Conservation (phyloP, 2,329 filamentous ascomycete species). For the Xylogone sp. region DNA sequence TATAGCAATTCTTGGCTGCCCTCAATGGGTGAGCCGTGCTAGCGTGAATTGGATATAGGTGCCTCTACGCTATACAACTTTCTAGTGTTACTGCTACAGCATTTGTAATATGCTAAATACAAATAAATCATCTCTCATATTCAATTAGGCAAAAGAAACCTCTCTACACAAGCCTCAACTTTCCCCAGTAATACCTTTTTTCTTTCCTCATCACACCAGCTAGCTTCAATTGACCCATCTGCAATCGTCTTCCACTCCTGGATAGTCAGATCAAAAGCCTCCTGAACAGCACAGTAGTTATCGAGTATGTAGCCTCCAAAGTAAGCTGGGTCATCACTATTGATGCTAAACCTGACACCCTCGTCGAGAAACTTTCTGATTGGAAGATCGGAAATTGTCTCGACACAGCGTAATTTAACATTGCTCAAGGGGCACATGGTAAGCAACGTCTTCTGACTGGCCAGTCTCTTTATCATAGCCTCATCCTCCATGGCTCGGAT, state of each 20-base stretch:
- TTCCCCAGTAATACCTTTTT: slow-evolving; percentile 55
- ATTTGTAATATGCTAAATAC: too few relatives aligned
- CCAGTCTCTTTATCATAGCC: slow-evolving; percentile 55
- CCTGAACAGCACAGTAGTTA: slow-evolving; percentile 73
- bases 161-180: slow-evolving; percentile 33
- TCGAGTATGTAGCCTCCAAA: slow-evolving; percentile 74
- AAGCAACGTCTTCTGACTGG: slow-evolving; percentile 53
- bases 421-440: slow-evolving; percentile 75
- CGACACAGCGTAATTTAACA: slow-evolving; percentile 48
- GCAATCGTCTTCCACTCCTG: slow-evolving; percentile 66
- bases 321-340: slow-evolving; percentile 46
- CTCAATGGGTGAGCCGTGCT: too few relatives aligned
- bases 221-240: slow-evolving; percentile 58
- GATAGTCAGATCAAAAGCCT: slow-evolving; percentile 59
- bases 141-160: slow-evolving; percentile 12
- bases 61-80: too few relatives aligned
- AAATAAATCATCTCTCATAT: too few relatives aligned
- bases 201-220: slow-evolving; percentile 63
- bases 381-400: slow-evolving; percentile 39
- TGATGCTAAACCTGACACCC: slow-evolving; percentile 43
- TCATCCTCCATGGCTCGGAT: slow-evolving; percentile 60
- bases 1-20: too few relatives aligned
- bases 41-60: too few relatives aligned
- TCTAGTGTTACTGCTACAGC: too few relatives aligned
- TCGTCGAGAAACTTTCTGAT: slow-evolving; percentile 38